Conservation (phyloP, 192 early-diverging fungal species). For the Funneliformis geosporum region DNA sequence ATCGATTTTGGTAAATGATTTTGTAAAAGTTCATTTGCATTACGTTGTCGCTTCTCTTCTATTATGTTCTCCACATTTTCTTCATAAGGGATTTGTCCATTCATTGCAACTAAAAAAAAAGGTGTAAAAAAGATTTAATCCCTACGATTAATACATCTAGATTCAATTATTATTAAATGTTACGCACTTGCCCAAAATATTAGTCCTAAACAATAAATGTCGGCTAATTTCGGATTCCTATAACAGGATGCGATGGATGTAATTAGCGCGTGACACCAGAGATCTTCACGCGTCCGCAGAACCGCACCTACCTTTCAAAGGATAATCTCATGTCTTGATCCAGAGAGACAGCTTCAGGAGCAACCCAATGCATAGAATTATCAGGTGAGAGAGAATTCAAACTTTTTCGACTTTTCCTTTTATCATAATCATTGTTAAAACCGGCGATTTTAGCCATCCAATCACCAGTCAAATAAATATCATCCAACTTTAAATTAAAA, state of each 20-base stretch:
- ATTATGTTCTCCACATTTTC: slow-evolving; percentile 1
- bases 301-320: neutral
- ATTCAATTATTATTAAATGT: neutral
- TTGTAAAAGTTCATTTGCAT: neutral
- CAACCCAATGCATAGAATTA: slow-evolving; percentile 19
- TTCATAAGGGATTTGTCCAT: slow-evolving; percentile 21
- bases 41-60: neutral
- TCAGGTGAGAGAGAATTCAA: neutral
- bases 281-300: neutral
- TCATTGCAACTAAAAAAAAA: slow-evolving; percentile 9
- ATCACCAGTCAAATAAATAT: slow-evolving; percentile 16
- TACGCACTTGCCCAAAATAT: slow-evolving; percentile 24
- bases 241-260: neutral
- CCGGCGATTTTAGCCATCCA: slow-evolving; percentile 11
- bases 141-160: neutral
- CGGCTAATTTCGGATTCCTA: slow-evolving; percentile 7
- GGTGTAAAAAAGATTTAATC: neutral
- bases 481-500: slow-evolving; percentile 9
- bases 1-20: neutral
- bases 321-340: neutral
- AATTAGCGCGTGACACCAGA: neutral
- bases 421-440: neutral
- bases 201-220: slow-evolving; percentile 24
- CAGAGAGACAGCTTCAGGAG: neutral
- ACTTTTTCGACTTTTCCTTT: neutral